Evolutionary conservation across 83 land plant genomes (phyloP).

Genomic region (Diphasiastrum complanatum): DNA sequence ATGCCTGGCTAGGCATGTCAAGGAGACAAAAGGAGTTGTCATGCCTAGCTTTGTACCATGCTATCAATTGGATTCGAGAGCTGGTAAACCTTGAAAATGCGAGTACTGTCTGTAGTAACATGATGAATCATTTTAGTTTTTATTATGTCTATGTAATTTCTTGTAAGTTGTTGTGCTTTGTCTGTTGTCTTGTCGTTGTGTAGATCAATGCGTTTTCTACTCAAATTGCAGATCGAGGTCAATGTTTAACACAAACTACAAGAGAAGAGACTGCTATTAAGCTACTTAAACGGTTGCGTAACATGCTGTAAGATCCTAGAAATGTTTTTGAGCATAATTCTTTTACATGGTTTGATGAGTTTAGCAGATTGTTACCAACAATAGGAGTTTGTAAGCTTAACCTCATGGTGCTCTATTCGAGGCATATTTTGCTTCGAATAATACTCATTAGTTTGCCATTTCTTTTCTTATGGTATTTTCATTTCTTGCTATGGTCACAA

Average conservation of each 20-base stretch:
- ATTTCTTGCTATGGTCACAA: no score
- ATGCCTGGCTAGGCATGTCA: conserved; percentile 46
- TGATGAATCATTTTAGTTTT: no score
- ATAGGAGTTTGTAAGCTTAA: no score
- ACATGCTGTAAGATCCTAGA: conserved; percentile 42
- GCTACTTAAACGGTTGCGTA: conserved; percentile 70
- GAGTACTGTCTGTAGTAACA: no score
- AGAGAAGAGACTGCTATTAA: conserved; percentile 53
- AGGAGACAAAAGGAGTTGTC: conserved; percentile 48
- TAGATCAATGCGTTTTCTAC: conserved; percentile 78
- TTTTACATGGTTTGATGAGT: no score
- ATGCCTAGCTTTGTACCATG: conserved; percentile 64
- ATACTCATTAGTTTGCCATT: no score
- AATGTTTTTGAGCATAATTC: no score
- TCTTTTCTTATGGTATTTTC: no score
- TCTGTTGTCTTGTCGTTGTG: not conserved
- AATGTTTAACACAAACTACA: conserved; percentile 46
- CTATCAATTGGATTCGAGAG: conserved; percentile 82
- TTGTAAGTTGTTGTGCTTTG: not conserved
- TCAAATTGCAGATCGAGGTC: conserved; percentile 48
- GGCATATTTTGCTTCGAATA: no score
- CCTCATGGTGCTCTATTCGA: no score
- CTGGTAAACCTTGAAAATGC: conserved; percentile 74
- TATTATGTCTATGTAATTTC: no score
- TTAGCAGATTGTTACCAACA: no score